Percentiles rank a stretch among this genome's conserved stretches.
Conservation (phyloP, 371 early-diverging fungal genomes). For the Zychaea mexicana region DNA sequence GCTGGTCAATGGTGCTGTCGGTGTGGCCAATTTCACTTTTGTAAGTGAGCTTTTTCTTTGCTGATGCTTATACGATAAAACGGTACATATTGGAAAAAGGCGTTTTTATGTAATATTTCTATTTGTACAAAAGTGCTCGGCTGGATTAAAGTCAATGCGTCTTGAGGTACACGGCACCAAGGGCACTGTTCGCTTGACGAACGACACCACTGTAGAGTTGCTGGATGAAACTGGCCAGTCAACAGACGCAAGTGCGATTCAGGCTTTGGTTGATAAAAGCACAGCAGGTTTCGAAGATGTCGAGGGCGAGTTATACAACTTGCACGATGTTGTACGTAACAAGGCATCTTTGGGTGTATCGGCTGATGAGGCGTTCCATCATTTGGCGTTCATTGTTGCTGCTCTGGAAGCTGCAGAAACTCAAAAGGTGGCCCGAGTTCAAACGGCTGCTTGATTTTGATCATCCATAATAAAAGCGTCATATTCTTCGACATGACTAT, state of each 20-base stretch:
- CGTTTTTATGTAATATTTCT: background rate
- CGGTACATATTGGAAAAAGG: background rate
- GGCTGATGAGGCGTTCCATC: slow-evolving; percentile 45
- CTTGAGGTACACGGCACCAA: slow-evolving; percentile 46
- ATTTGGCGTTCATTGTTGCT: slow-evolving; percentile 47
- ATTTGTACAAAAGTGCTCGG: slow-evolving; percentile 31
- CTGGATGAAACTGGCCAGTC: slow-evolving; percentile 29
- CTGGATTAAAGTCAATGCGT: slow-evolving; percentile 32
- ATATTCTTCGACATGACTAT: background rate
- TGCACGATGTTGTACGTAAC: slow-evolving; percentile 35
- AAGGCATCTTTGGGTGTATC: slow-evolving; percentile 30
- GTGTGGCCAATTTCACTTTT: slow-evolving; percentile 51
- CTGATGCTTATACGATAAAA: background rate
- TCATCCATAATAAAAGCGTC: background rate
- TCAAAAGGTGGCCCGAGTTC: slow-evolving; percentile 20
- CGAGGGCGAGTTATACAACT: slow-evolving; percentile 44
- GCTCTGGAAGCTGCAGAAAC: slow-evolving; percentile 43
- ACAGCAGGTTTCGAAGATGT: slow-evolving; percentile 42
- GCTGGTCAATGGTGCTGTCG: slow-evolving; percentile 40
- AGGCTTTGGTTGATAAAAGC: slow-evolving; percentile 12
- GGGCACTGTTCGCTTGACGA: slow-evolving; percentile 37
- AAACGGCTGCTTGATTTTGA: background rate
- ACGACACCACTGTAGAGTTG: slow-evolving; percentile 30
- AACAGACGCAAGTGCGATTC: slow-evolving; percentile 14
- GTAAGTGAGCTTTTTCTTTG: slow-evolving; percentile 25